Conservation (phyloP, 2,329 filamentous ascomycete genomes). For the Venturia oleaginea region DNA sequence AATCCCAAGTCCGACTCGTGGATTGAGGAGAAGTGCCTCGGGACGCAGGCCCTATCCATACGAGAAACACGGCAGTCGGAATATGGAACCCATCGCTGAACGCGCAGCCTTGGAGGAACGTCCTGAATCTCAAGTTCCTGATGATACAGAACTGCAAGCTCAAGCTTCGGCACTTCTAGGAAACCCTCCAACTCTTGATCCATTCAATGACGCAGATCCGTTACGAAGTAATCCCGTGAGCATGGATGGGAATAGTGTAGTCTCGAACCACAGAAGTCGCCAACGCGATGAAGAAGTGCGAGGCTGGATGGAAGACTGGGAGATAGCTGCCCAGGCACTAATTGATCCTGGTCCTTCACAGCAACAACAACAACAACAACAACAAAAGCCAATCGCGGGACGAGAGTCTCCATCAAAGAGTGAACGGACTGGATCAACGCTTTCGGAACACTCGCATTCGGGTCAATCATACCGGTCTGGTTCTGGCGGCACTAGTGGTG, state of each 20-base stretch:
- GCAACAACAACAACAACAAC: not conserved
- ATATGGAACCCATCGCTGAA: constrained; percentile 56
- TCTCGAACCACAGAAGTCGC: constrained; percentile 14
- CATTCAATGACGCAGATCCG: constrained; percentile 32
- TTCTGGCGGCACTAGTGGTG: constrained; percentile 17
- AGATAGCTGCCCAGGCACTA: constrained; percentile 18
- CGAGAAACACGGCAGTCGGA: constrained; percentile 15
- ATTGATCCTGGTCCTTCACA: not conserved
- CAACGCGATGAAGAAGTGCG: constrained; percentile 17
- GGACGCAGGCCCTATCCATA: constrained; percentile 27
- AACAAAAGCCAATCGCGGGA: constrained; percentile 19
- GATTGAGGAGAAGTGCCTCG: constrained; percentile 33
- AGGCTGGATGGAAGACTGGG: constrained; percentile 18
- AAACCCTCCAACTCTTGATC: constrained; percentile 28
- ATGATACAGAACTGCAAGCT: constrained; percentile 17
- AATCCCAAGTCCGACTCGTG: constrained; percentile 39
- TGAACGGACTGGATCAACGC: constrained; percentile 46
- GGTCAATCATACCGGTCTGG: constrained; percentile 25
- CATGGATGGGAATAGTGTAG: not conserved
- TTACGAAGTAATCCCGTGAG: constrained; percentile 24
- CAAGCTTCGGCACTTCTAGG: constrained; percentile 18
- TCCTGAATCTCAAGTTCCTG: constrained; percentile 3
- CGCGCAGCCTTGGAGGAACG: constrained; percentile 19
- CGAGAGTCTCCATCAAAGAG: constrained; percentile 41
- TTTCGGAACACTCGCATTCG: constrained; percentile 45